Evolutionary conservation across 306 rosid species (phyloP).

Genomic region (Citrullus mucosospermus): DNA sequence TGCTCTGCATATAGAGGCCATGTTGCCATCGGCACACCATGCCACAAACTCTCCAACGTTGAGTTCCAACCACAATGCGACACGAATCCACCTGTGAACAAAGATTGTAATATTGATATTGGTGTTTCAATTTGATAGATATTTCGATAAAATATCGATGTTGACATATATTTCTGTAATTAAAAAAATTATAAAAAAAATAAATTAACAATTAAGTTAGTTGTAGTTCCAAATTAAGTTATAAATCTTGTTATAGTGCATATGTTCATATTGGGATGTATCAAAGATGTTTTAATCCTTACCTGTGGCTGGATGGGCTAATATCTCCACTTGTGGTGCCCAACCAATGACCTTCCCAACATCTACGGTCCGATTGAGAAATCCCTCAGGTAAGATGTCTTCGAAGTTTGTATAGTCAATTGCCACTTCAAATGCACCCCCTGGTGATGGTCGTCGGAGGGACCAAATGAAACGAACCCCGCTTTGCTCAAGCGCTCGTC

Average conservation of each 20-base stretch:
- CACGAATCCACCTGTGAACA: constrained; percentile 16
- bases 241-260: too few species aligned
- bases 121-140: too few species aligned
- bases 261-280: too few species aligned
- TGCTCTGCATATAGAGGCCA: constrained; percentile 26
- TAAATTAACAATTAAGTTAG: too few species aligned
- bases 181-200: too few species aligned
- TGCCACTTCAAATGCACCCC: neutral
- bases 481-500: constrained; percentile 8
- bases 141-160: too few species aligned
- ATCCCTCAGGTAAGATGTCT: neutral
- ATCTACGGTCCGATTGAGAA: too few species aligned
- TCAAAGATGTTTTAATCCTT: too few species aligned
- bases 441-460: neutral
- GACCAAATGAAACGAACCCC: neutral
- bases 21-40: constrained; percentile 16
- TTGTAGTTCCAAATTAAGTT: too few species aligned
- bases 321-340: constrained; percentile 21
- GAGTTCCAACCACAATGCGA: constrained; percentile 38
- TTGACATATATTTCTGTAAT: too few species aligned
- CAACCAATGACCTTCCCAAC: constrained; percentile 6
- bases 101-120: too few species aligned
- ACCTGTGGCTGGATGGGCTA: constrained; percentile 11
- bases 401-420: neutral
- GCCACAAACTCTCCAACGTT: constrained; percentile 17